Evolutionary conservation across 768 basidiomycete species (phyloP), one percentile per base, ranked within the genome.

Genomic region (Kondoa subrosea): DNA sequence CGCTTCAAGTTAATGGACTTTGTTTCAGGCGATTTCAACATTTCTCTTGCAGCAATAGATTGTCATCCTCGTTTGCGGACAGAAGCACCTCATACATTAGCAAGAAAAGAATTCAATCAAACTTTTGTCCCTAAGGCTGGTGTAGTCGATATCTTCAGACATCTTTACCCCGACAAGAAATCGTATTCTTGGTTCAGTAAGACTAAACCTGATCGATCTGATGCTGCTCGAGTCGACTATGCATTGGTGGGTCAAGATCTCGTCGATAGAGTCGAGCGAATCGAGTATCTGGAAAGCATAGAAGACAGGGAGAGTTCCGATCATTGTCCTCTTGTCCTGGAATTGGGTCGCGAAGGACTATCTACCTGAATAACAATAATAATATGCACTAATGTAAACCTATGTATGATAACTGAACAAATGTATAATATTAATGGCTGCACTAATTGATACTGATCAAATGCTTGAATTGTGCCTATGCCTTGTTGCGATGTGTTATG

Each of bases 21-120:
- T 56, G 69, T 26, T n/a, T 34, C 71, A 29, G 71, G 71, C 32
- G 71, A 72, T 57, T 72, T 72, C 68, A 72, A 72, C 57, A 72
- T 72, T 34, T 64, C 64, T 26, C 67, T 65, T 2, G 60, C 71
- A 26, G 33, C 21, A 34, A 25, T 56, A 29, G 71, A 72, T 65
- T 72, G 71, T 40, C 69, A 59, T 56, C 71, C 71, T 4, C 69
- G 71, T 29, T 56, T 72, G 66, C 29, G 71, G 29, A 72, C 67
- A 15, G 70, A 72, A 64, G 65, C 61, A 27, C 69, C 71, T 26
- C 71, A 71, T 67, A 60, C 65, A 16, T 21, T 65, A 12, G 71
- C 71, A 21, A 34, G 71, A 30, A 69, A 69, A 57, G 67, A 72
- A 63, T 72, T 72, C 57, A 72, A 69, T 61, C 70, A 72, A 57